A percentile compares a stretch with the other conserved stretches of the same genome.
Evolutionary conservation across 495 filamentous ascomycete genomes (phyloP).

Genomic region (Penicilliopsis zonata): DNA sequence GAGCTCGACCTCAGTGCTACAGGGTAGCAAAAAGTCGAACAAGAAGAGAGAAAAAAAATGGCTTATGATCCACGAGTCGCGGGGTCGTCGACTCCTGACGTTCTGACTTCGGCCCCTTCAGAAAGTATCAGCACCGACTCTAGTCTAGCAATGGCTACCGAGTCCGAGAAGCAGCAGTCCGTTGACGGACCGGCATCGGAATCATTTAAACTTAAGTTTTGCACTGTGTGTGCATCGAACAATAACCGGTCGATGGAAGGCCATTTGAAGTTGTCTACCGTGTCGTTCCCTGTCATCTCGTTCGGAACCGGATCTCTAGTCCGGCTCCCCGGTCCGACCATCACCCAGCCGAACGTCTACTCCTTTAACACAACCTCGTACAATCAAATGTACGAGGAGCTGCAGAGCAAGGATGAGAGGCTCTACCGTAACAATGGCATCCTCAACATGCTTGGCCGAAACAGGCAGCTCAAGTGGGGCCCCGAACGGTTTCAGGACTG

Average conservation of each 20-base stretch:
- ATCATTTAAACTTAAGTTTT: conserved; percentile 83
- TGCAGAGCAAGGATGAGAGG: conserved; percentile 70
- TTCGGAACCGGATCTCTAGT: conserved; percentile 96
- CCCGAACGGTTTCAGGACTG: conserved; percentile 99
- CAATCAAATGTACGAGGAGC: conserved; percentile 76
- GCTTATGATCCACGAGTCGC: conserved; percentile 44
- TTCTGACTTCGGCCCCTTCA: conserved; percentile 39
- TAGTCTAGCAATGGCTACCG: conserved; percentile 8
- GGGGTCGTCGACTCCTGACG: conserved; percentile 30
- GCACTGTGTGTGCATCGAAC: conserved; percentile 97
- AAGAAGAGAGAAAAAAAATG: too few relatives aligned
- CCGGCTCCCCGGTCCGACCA: conserved; percentile 82
- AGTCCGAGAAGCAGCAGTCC: conserved; percentile 10
- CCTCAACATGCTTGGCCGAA: conserved; percentile 89
- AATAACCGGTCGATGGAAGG: conserved; percentile 98
- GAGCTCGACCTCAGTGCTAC: conserved; percentile 6
- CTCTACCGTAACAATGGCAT: conserved; percentile 89
- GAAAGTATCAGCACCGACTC: conserved; percentile 10
- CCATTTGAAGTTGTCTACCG: conserved; percentile 75
- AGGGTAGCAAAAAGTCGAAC: too few relatives aligned
- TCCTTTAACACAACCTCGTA: conserved; percentile 93
- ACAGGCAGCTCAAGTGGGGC: conserved; percentile 81
- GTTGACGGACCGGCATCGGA: conserved; percentile 32
- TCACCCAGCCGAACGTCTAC: conserved; percentile 93
- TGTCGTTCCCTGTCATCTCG: conserved; percentile 80